Conservation (phyloP, 768 basidiomycete species). For the Sarcodon sp. region DNA sequence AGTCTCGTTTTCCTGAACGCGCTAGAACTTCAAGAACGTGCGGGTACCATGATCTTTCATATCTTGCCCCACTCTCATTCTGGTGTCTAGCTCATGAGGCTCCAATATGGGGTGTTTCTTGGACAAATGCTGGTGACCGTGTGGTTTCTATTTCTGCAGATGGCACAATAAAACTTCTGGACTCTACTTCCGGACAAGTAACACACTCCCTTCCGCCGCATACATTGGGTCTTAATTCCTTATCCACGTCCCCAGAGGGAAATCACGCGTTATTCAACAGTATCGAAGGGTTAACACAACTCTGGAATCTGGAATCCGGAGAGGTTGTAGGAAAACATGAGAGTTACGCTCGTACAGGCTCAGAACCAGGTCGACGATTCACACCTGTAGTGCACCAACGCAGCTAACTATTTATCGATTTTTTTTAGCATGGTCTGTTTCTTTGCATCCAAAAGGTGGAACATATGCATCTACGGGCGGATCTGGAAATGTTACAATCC, state of each 20-base stretch:
- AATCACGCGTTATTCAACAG: conserved; percentile 63
- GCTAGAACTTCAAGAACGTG: conserved; percentile 71
- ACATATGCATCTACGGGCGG: conserved; percentile 67
- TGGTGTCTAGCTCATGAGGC: conserved; percentile 57
- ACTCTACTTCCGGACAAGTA: conserved; percentile 51
- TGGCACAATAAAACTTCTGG: conserved; percentile 65
- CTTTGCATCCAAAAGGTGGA: conserved; percentile 60
- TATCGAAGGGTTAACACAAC: conserved; percentile 68
- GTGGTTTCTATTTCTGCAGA: conserved; percentile 68
- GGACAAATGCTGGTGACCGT: conserved; percentile 48
- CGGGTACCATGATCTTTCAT: conserved; percentile 8
- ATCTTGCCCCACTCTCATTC: conserved; percentile 6
- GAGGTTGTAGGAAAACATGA: conserved; percentile 53
- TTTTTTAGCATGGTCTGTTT: conserved; percentile 67
- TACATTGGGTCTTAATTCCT: conserved; percentile 73
- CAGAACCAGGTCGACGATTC: conserved; percentile 5
- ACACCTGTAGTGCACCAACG: not conserved
- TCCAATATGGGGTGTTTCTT: conserved; percentile 66
- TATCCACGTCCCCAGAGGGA: conserved; percentile 62
- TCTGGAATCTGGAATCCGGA: conserved; percentile 62
- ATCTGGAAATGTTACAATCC: conserved; percentile 59
- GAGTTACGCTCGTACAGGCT: conserved; percentile 51
- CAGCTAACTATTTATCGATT: conserved; percentile 1
- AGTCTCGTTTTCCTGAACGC: conserved; percentile 66
- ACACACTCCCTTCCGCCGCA: conserved; percentile 53